Base-by-base conservation (phyloP, 805 yeast genomes). In the Saturnispora bothae region DNA sequence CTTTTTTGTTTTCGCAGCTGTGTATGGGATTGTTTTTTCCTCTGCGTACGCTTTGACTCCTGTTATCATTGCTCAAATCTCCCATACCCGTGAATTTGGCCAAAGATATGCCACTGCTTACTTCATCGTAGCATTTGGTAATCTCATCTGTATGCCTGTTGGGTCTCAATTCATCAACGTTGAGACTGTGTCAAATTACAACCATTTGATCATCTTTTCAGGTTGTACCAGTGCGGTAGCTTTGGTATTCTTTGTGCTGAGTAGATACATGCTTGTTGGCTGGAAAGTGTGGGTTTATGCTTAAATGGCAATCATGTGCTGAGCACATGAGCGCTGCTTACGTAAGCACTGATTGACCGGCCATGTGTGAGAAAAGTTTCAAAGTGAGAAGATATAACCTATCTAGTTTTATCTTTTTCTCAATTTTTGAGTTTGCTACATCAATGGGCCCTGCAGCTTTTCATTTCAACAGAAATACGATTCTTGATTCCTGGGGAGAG, bases 81-180 rank as follows among this genome's bases (percentile, higher is more conserved):
- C 78, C 13, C 67, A 67, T 6, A 73, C 76, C 1, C 63, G 66
- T 41, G 69, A 73, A 37, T 80, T 79, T 52, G 88, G 88, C 20
- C 73, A 72, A 43, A 59, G 80, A 16, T 80, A 71, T 48, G 86
- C 86, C 0, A 69, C 83, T n/a, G 66, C 76, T 47, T 78, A 76
- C 53, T 73, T 73, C 39, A 52, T 75, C 42, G 75, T 72, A 15
- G 70, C 83, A 37, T 56, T 74, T 33, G 59, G 67, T 17, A 59
- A 64, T 22, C 53, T 73, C 16, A 61, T 68, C 13, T 59, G 65
- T 4, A 60, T 71, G 38, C 76, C 77, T 9, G 56, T 68, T 32
- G 65, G 69, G 10, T 74, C 77, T 44, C 64, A 66, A 2, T 57
- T 71, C 29, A 64, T 71, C 34, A 68, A 49, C 14, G 33, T 36